These are phyloP conservation scores for Purpureocillium lavendulum DNA, from an alignment of 2,329 filamentous ascomycete species.

Conservation along the genomic window DNA sequence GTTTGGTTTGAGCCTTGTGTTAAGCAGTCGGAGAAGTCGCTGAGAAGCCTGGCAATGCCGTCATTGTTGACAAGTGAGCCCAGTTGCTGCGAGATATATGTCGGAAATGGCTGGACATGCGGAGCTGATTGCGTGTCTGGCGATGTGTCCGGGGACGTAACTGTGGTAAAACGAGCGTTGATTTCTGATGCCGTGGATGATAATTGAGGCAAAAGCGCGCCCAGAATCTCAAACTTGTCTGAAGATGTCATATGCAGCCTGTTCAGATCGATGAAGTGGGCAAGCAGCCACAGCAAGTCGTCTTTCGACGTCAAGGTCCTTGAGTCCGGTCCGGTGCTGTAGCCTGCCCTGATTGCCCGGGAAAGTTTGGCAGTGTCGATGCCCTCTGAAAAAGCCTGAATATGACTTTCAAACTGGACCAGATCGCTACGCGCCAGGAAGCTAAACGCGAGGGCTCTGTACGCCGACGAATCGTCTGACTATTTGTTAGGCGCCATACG, in stretches of 20 bases:
- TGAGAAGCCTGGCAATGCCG: slow-evolving; percentile 49
- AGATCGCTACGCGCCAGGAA: slow-evolving; percentile 30
- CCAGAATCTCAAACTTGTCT: slow-evolving; percentile 34
- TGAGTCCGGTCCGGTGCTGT: slow-evolving; percentile 16
- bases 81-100: slow-evolving; percentile 59
- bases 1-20: slow-evolving; percentile 20
- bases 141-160: slow-evolving; percentile 5
- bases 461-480: slow-evolving; percentile 13
- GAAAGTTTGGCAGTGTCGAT: slow-evolving; percentile 34
- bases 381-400: slow-evolving; percentile 22
- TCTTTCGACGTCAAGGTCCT: slow-evolving; percentile 22
- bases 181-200: slow-evolving; percentile 44
- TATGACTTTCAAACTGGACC: slow-evolving; percentile 30
- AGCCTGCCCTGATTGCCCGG: slow-evolving; percentile 28
- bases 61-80: slow-evolving; percentile 65
- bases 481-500: neutral
- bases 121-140: too few species aligned
- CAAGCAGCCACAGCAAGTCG: slow-evolving; percentile 53
- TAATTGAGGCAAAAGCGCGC: slow-evolving; percentile 45
- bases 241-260: slow-evolving; percentile 24
- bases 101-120: slow-evolving; percentile 24
- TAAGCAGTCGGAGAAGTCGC: slow-evolving; percentile 23
- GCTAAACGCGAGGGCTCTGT: slow-evolving; percentile 25
- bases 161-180: slow-evolving; percentile 19
- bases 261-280: slow-evolving; percentile 56